Base-by-base conservation (phyloP, 495 filamentous ascomycete genomes). In the Pyronema domesticum region DNA sequence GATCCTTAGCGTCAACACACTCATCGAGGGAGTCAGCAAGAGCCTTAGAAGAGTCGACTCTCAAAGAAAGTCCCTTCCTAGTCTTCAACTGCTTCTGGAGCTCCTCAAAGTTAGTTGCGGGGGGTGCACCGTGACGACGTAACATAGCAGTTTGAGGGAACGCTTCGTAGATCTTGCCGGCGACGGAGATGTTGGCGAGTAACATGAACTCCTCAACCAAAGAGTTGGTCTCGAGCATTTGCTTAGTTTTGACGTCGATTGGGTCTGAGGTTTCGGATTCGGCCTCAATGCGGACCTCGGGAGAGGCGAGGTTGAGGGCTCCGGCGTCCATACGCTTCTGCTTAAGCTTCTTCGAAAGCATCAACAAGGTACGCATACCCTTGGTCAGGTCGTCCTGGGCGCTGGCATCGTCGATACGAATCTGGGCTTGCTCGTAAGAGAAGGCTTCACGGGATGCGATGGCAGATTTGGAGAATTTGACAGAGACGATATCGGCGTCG, bases 151-250 rank as follows among this genome's bases (percentile, higher is more conserved):
- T 96, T 67, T 95, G 89, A 0, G 91, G 88, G 72, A 94, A 96
- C 10, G 86, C 78, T 50, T 81, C 74, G 70, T 89, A 85, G 60
- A 93, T 86, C 63, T 85, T 93, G 39, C 77, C 71, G 6, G 88
- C 91, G 19, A 98, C 91, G 56, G 80, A 85, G 65, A 85, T 94
- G 69, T 96, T 98, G 72, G 93, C 91, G 64, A 96, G 85, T 63
- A 96, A 75, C 91, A 98, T 98, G 74, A 98, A 96, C 62, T 98
- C 91, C 64, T 98, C 91, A 19, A 98, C 91, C 6, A 98, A 76
- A 19, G 89, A 95, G 73, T 95, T 96, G 53, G 91, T 98, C 62
- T 86, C 86, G n/a, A 96, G 79, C 55, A 84, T 77, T 53, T 86
- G 74, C 67, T 96, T 98, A 0, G 86, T 94, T 71, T 95, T 86